Percentiles rank a stretch among this genome's conserved stretches.
Evolutionary conservation across 2,329 filamentous ascomycete genomes (phyloP).

Genomic region (Aspergillus intermedius): DNA sequence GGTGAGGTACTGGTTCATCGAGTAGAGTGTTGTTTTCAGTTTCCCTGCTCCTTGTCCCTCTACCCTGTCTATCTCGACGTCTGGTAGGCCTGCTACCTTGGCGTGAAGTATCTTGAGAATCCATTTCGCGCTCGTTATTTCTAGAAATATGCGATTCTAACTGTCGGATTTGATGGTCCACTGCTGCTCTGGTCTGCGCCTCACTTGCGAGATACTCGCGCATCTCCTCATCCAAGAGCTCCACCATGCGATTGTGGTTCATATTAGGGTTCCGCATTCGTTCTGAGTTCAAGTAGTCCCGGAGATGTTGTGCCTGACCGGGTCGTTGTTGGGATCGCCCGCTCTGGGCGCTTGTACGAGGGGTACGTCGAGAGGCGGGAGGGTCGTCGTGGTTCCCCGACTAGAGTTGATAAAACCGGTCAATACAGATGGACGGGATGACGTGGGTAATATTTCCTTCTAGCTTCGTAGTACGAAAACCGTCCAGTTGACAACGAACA

Average conservation of each 20-base stretch:
- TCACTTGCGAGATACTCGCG: slow-evolving; percentile 25
- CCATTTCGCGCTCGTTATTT: slow-evolving; percentile 6
- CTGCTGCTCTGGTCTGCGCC: slow-evolving; percentile 17
- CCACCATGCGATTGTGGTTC: slow-evolving; percentile 28
- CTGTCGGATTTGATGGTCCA: slow-evolving; percentile 21
- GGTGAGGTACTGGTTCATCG: slow-evolving; percentile 19
- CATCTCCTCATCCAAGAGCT: slow-evolving; percentile 36
- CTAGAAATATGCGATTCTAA: slow-evolving; percentile 9
- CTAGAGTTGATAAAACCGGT: slow-evolving; percentile 20
- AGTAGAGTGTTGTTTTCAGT: slow-evolving; percentile 17
- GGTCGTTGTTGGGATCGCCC: slow-evolving; percentile 18
- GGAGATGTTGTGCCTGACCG: slow-evolving; percentile 31
- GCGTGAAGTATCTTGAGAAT: slow-evolving; percentile 7
- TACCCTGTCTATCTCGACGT: slow-evolving; percentile 14
- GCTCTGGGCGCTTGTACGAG: slow-evolving; percentile 17
- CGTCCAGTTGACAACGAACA: not conserved
- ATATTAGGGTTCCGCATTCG: slow-evolving; percentile 23
- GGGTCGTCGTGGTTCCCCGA: slow-evolving; percentile 40
- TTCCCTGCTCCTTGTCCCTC: slow-evolving; percentile 9
- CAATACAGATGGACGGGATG: slow-evolving; percentile 7
- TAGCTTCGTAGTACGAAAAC: no score
- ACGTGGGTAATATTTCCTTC: not conserved
- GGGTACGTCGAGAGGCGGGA: slow-evolving; percentile 28
- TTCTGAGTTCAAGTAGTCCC: slow-evolving; percentile 33
- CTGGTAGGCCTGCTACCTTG: slow-evolving; percentile 13